Evolutionary conservation across 2,329 filamentous ascomycete species (phyloP).

Genomic region (Karstenula rhodostoma): DNA sequence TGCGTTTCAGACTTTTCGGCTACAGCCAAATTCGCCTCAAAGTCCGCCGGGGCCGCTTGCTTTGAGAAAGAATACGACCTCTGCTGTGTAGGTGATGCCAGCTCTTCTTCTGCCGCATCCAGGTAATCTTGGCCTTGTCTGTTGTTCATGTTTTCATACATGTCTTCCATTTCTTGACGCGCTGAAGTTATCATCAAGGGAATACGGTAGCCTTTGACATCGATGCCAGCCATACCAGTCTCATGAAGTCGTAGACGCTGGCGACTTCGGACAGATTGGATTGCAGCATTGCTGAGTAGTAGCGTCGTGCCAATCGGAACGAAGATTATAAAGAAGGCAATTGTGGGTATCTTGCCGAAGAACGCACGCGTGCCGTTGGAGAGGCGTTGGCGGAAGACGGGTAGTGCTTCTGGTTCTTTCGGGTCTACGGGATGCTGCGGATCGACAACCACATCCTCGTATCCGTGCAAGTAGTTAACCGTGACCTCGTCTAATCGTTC

Average conservation of each 20-base stretch:
- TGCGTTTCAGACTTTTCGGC: constrained; percentile 41
- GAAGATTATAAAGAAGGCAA: constrained; percentile 71
- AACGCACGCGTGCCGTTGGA: constrained; percentile 46
- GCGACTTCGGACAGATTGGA: constrained; percentile 79
- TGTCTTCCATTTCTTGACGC: constrained; percentile 77
- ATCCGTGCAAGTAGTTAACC: constrained; percentile 77
- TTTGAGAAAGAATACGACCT: constrained; percentile 19
- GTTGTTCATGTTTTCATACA: constrained; percentile 76
- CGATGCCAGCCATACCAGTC: constrained; percentile 71
- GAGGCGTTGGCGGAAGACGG: constrained; percentile 48
- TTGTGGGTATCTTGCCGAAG: constrained; percentile 67
- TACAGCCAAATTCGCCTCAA: constrained; percentile 39
- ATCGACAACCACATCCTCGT: constrained; percentile 79
- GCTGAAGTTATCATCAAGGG: constrained; percentile 75
- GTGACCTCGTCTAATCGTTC: constrained; percentile 71
- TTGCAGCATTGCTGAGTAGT: constrained; percentile 77
- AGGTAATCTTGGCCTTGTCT: constrained; percentile 77
- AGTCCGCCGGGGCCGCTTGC: constrained; percentile 19
- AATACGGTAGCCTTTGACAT: constrained; percentile 75
- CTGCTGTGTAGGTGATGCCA: constrained; percentile 37
- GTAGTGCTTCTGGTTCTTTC: constrained; percentile 46
- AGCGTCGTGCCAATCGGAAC: constrained; percentile 75
- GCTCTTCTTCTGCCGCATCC: constrained; percentile 60
- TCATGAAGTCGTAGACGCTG: constrained; percentile 81
- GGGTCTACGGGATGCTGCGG: constrained; percentile 66